phyloP scores from a whole-genome alignment of 2,329 filamentous ascomycete species.

The Calonectria montana region DNA sequence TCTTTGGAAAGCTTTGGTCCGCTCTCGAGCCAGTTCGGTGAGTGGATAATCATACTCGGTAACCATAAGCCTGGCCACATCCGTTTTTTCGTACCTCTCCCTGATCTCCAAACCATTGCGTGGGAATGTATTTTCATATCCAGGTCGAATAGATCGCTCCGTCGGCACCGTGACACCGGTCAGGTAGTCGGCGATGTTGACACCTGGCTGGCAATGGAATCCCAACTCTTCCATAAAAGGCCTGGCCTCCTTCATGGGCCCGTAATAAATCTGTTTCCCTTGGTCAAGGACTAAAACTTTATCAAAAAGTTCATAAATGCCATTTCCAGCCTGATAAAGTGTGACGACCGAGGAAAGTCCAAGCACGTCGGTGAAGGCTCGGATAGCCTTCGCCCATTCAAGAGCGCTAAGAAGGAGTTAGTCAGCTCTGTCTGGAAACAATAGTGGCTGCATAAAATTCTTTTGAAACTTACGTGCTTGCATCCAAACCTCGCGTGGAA shows the following conservation, averaged over 20 bases:
- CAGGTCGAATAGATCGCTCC: slow-evolving; percentile 74
- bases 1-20: slow-evolving; percentile 67
- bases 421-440: too few species aligned
- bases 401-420: slow-evolving; percentile 58
- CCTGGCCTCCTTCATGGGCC: slow-evolving; percentile 69
- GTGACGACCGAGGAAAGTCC: slow-evolving; percentile 65
- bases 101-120: slow-evolving; percentile 76
- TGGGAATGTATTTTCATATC: slow-evolving; percentile 72
- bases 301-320: slow-evolving; percentile 70
- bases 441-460: too few species aligned
- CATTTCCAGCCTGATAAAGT: slow-evolving; percentile 57
- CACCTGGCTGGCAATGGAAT: slow-evolving; percentile 67
- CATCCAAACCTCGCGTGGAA: slow-evolving; percentile 82
- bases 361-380: slow-evolving; percentile 81
- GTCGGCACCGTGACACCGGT: slow-evolving; percentile 65
- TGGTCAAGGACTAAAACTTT: slow-evolving; percentile 83
- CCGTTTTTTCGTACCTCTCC: slow-evolving; percentile 65
- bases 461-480: slow-evolving; percentile 69
- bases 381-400: slow-evolving; percentile 78
- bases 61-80: slow-evolving; percentile 20
- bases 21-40: slow-evolving; percentile 73
- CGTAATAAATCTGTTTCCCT: slow-evolving; percentile 76
- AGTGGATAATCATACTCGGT: slow-evolving; percentile 61
- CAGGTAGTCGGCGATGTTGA: slow-evolving; percentile 31
- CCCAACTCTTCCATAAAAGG: slow-evolving; percentile 76